Evolutionary conservation across 2,329 filamentous ascomycete species (phyloP).

Genomic region (Paecilomyces sp.): DNA sequence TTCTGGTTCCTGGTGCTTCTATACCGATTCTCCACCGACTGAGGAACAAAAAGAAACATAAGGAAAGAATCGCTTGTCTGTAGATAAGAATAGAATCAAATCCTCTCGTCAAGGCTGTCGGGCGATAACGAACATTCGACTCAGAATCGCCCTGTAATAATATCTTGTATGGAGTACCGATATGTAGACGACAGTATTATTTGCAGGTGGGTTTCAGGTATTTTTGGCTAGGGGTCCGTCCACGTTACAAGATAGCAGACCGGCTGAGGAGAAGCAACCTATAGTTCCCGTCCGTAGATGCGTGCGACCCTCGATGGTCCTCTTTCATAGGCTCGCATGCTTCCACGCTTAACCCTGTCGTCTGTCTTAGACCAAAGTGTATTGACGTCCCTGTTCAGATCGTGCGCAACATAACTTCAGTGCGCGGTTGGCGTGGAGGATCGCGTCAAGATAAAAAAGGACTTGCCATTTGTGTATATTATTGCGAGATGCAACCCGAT

Average conservation of each 20-base stretch:
- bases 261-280: background rate
- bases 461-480: background rate
- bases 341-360: background rate
- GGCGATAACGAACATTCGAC: background rate
- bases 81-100: too few relatives aligned
- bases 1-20: background rate
- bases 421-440: background rate
- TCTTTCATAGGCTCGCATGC: background rate
- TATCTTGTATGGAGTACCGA: too few relatives aligned
- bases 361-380: background rate
- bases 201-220: background rate
- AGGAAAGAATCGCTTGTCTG: background rate
- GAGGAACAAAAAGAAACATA: background rate
- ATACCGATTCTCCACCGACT: background rate
- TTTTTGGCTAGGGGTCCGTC: background rate
- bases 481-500: background rate
- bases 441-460: background rate
- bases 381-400: background rate
- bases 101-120: too few relatives aligned
- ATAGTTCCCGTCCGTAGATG: background rate
- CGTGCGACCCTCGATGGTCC: background rate
- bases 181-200: background rate
- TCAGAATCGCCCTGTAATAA: background rate
- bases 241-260: background rate
- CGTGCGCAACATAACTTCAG: background rate